Evolutionary conservation across 371 early-diverging fungal species (phyloP).

Genomic region (Basidiobolus meristosporus): DNA sequence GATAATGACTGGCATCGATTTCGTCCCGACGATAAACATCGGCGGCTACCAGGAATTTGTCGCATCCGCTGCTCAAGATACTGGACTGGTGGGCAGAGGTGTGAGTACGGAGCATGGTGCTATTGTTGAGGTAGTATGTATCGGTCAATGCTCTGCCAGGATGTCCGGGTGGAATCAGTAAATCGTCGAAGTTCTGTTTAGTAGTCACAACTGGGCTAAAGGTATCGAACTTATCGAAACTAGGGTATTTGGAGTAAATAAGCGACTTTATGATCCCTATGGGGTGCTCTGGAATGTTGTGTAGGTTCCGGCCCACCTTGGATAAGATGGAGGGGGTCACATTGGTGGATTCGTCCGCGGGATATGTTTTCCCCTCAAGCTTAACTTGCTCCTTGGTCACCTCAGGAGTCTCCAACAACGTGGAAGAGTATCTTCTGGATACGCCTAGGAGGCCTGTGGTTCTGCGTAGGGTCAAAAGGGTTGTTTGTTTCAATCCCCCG

Average conservation of each 20-base stretch:
- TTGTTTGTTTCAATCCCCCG: too few relatives aligned
- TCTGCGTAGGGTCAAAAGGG: too few relatives aligned
- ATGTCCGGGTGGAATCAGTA: conserved; percentile 68
- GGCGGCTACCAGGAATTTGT: conserved; percentile 65
- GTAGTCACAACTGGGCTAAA: conserved; percentile 67
- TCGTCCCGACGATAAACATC: conserved; percentile 97
- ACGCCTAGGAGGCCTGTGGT: too few relatives aligned
- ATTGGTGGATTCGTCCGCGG: conserved; percentile 59
- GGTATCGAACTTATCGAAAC: conserved; percentile 37
- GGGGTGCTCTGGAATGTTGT: conserved; percentile 70
- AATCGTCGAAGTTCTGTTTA: conserved; percentile 79
- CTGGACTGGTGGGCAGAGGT: conserved; percentile 79
- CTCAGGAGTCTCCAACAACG: too few relatives aligned
- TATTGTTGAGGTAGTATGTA: conserved; percentile 79
- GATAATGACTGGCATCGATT: conserved; percentile 89
- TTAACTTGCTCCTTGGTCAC: too few relatives aligned
- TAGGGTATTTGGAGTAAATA: conserved; percentile 43
- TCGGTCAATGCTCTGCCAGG: conserved; percentile 65
- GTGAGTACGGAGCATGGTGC: conserved; percentile 74
- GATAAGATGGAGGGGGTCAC: conserved; percentile 51
- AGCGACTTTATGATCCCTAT: conserved; percentile 62
- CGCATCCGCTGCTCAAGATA: conserved; percentile 7
- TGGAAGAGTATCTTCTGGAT: too few relatives aligned
- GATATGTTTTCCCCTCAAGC: conserved; percentile 16
- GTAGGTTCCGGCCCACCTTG: conserved; percentile 58